Evolutionary conservation across 768 basidiomycete genomes (phyloP).

Genomic region (Lyophyllum semitale): DNA sequence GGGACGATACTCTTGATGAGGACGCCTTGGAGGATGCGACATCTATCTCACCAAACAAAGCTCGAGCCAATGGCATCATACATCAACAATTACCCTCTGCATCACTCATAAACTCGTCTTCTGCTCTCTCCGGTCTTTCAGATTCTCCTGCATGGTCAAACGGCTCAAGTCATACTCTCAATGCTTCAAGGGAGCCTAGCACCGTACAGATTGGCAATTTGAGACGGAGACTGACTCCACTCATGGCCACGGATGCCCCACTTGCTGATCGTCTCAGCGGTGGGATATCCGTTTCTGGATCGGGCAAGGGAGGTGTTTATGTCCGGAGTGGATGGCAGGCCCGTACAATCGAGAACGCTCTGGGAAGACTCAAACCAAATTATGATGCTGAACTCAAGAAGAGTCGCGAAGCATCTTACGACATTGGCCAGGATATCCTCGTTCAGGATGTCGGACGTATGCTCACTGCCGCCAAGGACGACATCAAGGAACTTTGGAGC

Average conservation of each 20-base stretch:
- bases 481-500: constrained; percentile 73
- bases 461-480: constrained; percentile 58
- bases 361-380: constrained; percentile 37
- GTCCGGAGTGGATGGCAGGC: constrained; percentile 85
- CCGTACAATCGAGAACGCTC: constrained; percentile 57
- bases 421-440: constrained; percentile 50
- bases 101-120: constrained; percentile 32
- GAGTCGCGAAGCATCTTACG: constrained; percentile 29
- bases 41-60: constrained; percentile 25
- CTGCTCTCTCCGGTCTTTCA: constrained; percentile 16
- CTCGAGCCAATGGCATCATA: constrained; percentile 32
- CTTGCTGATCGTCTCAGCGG: constrained; percentile 76
- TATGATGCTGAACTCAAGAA: constrained; percentile 35
- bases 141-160: constrained; percentile 24
- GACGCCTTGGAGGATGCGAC: constrained; percentile 35
- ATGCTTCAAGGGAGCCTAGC: constrained; percentile 27
- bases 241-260: constrained; percentile 60
- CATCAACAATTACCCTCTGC: constrained; percentile 43
- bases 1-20: constrained; percentile 63
- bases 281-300: constrained; percentile 70
- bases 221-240: constrained; percentile 57
- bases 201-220: constrained; percentile 53
- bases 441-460: constrained; percentile 63
- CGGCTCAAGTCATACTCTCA: constrained; percentile 27
- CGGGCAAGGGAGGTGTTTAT: constrained; percentile 74